Evolutionary conservation across 2,329 filamentous ascomycete species (phyloP).

Genomic region (Clarireedia homoeocarpa): DNA sequence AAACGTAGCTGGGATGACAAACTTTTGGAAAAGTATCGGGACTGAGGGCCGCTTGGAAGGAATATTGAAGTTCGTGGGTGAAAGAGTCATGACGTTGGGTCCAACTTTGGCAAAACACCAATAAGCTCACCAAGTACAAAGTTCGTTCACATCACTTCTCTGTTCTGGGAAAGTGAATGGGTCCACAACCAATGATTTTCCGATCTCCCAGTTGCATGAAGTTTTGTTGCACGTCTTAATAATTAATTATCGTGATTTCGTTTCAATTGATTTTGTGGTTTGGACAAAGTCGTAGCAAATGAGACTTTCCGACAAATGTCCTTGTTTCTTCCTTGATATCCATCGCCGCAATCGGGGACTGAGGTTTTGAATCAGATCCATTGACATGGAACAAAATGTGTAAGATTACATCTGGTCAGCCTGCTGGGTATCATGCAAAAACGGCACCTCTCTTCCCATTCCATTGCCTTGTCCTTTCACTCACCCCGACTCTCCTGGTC

Average conservation of each 20-base stretch:
- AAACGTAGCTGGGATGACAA: conserved; percentile 43
- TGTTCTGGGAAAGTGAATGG: no score
- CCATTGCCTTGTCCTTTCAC: background rate
- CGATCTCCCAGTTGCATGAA: background rate
- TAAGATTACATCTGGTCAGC: conserved; percentile 9
- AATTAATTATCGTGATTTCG: background rate
- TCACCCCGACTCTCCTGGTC: background rate
- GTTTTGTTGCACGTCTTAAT: background rate
- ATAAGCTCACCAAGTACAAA: background rate
- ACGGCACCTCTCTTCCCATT: background rate
- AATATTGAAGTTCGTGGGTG: no score
- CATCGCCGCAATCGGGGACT: background rate
- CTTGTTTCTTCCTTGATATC: background rate
- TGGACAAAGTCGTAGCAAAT: background rate
- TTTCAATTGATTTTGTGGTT: background rate
- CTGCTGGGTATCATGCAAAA: conserved; percentile 9
- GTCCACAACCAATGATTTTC: no score
- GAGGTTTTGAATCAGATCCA: conserved; percentile 2
- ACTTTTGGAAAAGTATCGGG: conserved; percentile 47
- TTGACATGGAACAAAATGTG: conserved; percentile 9
- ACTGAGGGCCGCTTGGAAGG: conserved; percentile 11
- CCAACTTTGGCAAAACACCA: background rate
- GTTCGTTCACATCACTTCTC: no score
- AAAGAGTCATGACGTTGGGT: no score
- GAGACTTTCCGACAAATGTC: background rate